Evolutionary conservation across 495 filamentous ascomycete genomes (phyloP).

Genomic region (Annulohypoxylon moriforme): DNA sequence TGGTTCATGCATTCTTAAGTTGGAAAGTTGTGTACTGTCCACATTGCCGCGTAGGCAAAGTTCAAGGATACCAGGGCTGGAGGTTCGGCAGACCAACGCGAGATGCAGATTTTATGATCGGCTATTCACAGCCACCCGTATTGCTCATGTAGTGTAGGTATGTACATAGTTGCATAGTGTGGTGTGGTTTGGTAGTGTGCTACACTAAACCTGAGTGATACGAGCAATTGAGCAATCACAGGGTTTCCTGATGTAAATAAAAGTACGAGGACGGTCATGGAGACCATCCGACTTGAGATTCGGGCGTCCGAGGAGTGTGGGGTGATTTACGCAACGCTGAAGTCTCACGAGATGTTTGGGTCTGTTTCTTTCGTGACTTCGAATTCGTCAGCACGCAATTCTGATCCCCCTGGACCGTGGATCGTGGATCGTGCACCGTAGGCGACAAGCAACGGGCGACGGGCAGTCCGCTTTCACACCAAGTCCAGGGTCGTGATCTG

Average conservation of each 20-base stretch:
- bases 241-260: constrained; percentile 33
- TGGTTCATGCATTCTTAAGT: constrained; percentile 8
- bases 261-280: constrained; percentile 37
- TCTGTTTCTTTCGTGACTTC: constrained; percentile 28
- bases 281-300: constrained; percentile 39
- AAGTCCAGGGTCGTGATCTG: constrained; percentile 19
- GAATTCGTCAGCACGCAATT: constrained; percentile 26
- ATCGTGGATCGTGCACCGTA: constrained; percentile 4
- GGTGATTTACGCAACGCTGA: constrained; percentile 34
- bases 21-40: background rate
- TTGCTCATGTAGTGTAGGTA: constrained; percentile 34
- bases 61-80: background rate
- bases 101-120: constrained; percentile 39
- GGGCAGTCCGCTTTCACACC: constrained; percentile 30
- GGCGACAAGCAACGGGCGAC: constrained; percentile 8
- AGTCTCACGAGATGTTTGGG: constrained; percentile 39
- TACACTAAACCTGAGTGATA: constrained; percentile 43
- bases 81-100: constrained; percentile 38
- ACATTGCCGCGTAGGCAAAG: constrained; percentile 17
- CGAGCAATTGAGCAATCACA: constrained; percentile 47
- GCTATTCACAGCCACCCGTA: constrained; percentile 45
- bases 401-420: constrained; percentile 5
- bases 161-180: no score
- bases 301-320: constrained; percentile 39
- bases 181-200: constrained; percentile 12